These are phyloP conservation scores for Xylaria sp. DNA, from an alignment of 2,329 filamentous ascomycete species.

Conservation along the genomic window DNA sequence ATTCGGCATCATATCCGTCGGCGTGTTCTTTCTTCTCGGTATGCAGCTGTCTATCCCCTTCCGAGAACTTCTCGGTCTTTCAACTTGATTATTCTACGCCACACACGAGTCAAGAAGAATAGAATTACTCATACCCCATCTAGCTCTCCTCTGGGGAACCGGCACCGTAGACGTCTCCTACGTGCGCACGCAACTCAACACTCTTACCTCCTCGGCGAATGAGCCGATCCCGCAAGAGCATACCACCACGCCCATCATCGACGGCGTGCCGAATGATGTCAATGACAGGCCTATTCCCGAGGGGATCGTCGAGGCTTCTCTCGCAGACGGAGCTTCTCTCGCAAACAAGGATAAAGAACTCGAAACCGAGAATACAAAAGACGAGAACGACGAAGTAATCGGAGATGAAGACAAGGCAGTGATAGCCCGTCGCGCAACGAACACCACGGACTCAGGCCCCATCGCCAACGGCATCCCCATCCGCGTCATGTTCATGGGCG, in stretches of 20 bases:
- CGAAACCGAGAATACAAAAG: too few species aligned
- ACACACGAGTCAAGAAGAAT: too few species aligned
- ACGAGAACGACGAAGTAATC: too few species aligned
- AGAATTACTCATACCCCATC: conserved; percentile 3
- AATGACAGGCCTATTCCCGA: conserved; percentile 18
- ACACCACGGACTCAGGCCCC: neutral
- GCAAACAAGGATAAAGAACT: too few species aligned
- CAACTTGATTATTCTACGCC: too few species aligned
- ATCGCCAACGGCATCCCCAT: conserved; percentile 20
- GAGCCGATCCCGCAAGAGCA: conserved; percentile 14
- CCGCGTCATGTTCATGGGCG: conserved; percentile 24
- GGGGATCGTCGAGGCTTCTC: conserved; percentile 11
- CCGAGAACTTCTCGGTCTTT: too few species aligned
- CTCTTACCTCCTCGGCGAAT: neutral
- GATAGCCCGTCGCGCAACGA: neutral
- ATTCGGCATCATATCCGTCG: neutral
- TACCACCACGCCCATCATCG: conserved; percentile 15
- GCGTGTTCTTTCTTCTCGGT: conserved; percentile 15
- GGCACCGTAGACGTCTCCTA: conserved; percentile 19
- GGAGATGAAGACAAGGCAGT: too few species aligned
- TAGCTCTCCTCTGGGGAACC: conserved; percentile 18
- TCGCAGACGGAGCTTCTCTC: too few species aligned
- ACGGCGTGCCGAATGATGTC: conserved; percentile 17
- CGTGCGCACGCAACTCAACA: conserved; percentile 14
- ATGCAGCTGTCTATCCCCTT: neutral